These are phyloP conservation scores for Phytophthora pluvialis DNA, from an alignment of 352 stramenopile genomes.

Conservation along the genomic window DNA sequence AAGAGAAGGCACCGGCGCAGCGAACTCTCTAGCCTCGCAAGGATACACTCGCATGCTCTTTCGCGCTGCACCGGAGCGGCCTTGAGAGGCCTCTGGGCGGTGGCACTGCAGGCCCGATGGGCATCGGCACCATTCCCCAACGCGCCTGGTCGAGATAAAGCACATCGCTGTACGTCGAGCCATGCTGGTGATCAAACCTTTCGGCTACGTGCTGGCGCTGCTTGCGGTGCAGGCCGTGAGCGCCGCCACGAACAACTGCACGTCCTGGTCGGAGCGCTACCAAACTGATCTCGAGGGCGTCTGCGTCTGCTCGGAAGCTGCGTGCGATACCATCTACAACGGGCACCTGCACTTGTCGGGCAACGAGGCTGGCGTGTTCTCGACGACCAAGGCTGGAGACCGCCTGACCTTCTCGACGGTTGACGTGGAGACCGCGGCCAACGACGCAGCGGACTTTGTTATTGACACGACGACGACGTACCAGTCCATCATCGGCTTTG, in stretches of 20 bases:
- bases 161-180: slow-evolving; percentile 4
- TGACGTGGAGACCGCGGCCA: slow-evolving; percentile 19
- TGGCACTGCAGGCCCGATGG: neutral
- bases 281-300: slow-evolving; percentile 56
- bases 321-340: slow-evolving; percentile 64
- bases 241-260: slow-evolving; percentile 37
- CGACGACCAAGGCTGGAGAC: slow-evolving; percentile 56
- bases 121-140: slow-evolving; percentile 27
- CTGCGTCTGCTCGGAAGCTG: slow-evolving; percentile 54
- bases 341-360: slow-evolving; percentile 46
- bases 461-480: slow-evolving; percentile 61
- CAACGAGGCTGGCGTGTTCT: slow-evolving; percentile 54
- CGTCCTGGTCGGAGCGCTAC: slow-evolving; percentile 51
- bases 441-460: slow-evolving; percentile 42
- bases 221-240: slow-evolving; percentile 17
- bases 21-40: slow-evolving; percentile 21
- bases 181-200: slow-evolving; percentile 34
- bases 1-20: slow-evolving; percentile 18
- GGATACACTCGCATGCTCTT: slow-evolving; percentile 28
- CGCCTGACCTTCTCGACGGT: slow-evolving; percentile 53
- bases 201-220: slow-evolving; percentile 24
- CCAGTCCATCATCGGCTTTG: slow-evolving; percentile 90
- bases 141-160: slow-evolving; percentile 26
- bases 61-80: neutral
- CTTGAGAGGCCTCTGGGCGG: slow-evolving; percentile 1